These are phyloP conservation scores for Candida tropicalis DNA, from an alignment of 1,139 yeast species.

Conservation along the genomic window DNA sequence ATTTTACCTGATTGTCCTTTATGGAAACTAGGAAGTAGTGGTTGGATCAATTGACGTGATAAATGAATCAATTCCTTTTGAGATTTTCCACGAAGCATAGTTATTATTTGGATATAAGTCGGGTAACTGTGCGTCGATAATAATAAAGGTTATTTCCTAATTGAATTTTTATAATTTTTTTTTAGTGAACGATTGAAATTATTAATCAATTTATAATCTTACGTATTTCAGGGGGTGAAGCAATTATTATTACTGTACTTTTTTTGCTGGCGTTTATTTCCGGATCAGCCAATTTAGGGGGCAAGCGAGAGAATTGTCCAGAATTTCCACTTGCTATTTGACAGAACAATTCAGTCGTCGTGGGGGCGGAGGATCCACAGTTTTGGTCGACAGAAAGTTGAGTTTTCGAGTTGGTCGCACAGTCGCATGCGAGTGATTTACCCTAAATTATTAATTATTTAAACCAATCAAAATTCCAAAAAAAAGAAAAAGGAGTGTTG, in stretches of 20 bases:
- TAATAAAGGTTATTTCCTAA: neutral
- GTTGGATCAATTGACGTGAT: constrained; percentile 69
- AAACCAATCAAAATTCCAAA: constrained; percentile 6
- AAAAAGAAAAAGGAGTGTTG: no score
- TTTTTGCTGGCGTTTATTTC: no score
- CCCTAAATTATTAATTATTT: neutral
- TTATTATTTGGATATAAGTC: neutral
- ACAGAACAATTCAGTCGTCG: no score
- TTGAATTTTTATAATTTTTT: no score
- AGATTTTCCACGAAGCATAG: constrained; percentile 32
- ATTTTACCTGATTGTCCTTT: constrained; percentile 94
- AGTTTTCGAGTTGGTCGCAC: no score
- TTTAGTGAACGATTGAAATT: neutral
- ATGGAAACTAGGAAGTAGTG: constrained; percentile 69
- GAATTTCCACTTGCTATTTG: no score
- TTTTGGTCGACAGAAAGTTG: neutral
- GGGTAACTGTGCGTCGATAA: neutral
- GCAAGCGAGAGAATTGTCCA: no score
- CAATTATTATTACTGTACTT: no score
- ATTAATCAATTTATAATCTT: constrained; percentile 3
- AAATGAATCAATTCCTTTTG: constrained; percentile 51
- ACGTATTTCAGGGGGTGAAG: neutral
- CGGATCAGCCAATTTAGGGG: no score
- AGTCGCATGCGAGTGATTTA: neutral
- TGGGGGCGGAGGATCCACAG: constrained; percentile 3